Conservation (phyloP, 129 eudicot species). For the Heracleum sosnowskyi region DNA sequence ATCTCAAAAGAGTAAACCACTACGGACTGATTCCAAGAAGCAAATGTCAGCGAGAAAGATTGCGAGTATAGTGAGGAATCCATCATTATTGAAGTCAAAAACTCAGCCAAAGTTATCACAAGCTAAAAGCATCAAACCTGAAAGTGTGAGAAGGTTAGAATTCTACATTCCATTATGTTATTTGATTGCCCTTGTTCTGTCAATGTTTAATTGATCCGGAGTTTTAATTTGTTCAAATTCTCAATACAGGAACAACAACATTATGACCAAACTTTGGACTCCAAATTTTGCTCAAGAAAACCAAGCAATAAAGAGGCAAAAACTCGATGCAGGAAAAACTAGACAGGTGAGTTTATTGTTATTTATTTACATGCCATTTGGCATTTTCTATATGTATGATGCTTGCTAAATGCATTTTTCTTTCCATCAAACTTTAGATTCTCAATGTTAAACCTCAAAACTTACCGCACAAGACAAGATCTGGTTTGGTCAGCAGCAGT, state of each 20-base stretch:
- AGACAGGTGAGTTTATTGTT: slow-evolving; percentile 47
- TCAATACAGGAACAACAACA: slow-evolving; percentile 33
- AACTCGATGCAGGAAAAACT: slow-evolving; percentile 77
- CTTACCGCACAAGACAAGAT: slow-evolving; percentile 70
- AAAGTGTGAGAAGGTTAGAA: slow-evolving; percentile 53
- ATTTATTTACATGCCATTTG: background rate
- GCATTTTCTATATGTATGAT: background rate
- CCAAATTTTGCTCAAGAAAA: slow-evolving; percentile 65
- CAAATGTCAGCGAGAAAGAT: slow-evolving; percentile 55
- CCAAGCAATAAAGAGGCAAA: slow-evolving; percentile 89
- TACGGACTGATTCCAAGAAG: slow-evolving; percentile 34
- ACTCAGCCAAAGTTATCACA: slow-evolving; percentile 37
- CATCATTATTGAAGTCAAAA: slow-evolving; percentile 53
- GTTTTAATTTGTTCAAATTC: background rate
- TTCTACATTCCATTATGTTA: background rate
- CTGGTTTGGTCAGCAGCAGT: slow-evolving; percentile 32
- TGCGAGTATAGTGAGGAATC: slow-evolving; percentile 64
- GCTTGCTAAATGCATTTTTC: background rate
- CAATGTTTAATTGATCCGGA: background rate
- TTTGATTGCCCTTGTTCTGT: background rate
- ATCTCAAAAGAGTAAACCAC: slow-evolving; percentile 28
- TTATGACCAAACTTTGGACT: slow-evolving; percentile 31
- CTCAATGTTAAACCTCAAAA: slow-evolving; percentile 51
- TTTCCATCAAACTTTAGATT: slow-evolving; percentile 35
- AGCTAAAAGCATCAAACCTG: slow-evolving; percentile 46